Evolutionary conservation across 805 yeast species (phyloP).

Genomic region (Candida berthetii): DNA sequence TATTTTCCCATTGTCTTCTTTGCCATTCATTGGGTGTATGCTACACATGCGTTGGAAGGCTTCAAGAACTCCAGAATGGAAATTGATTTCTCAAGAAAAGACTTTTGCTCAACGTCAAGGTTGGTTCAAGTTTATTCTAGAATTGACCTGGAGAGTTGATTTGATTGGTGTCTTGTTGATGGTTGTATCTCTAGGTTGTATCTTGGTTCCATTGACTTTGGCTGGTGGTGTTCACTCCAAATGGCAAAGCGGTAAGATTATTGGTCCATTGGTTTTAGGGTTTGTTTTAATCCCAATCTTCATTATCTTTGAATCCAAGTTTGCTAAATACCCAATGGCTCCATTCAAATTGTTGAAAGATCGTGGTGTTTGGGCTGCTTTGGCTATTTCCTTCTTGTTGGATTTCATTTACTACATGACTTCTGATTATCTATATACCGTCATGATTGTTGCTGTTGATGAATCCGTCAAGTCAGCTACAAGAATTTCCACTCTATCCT

Average conservation of each 20-base stretch:
- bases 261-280: slow-evolving; percentile 70
- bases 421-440: slow-evolving; percentile 62
- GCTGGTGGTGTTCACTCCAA: slow-evolving; percentile 55
- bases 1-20: slow-evolving; percentile 56
- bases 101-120: slow-evolving; percentile 33
- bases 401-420: slow-evolving; percentile 66
- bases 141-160: slow-evolving; percentile 60
- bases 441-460: slow-evolving; percentile 56
- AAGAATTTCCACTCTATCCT: slow-evolving; percentile 51
- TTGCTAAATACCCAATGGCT: slow-evolving; percentile 55
- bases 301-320: slow-evolving; percentile 49
- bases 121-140: slow-evolving; percentile 21
- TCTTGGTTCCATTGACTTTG: slow-evolving; percentile 67
- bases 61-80: slow-evolving; percentile 44
- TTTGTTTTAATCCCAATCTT: slow-evolving; percentile 53
- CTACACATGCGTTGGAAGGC: slow-evolving; percentile 53
- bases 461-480: slow-evolving; percentile 56
- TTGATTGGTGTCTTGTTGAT: slow-evolving; percentile 54
- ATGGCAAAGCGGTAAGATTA: slow-evolving; percentile 58
- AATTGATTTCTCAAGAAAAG: slow-evolving; percentile 30
- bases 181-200: slow-evolving; percentile 51
- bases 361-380: slow-evolving; percentile 72
- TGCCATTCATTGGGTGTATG: slow-evolving; percentile 53
- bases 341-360: slow-evolving; percentile 56
- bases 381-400: slow-evolving; percentile 49